These are phyloP conservation scores for Psophocarpus tetragonolobus DNA, from an alignment of 306 rosid genomes.

Conservation along the genomic window DNA sequence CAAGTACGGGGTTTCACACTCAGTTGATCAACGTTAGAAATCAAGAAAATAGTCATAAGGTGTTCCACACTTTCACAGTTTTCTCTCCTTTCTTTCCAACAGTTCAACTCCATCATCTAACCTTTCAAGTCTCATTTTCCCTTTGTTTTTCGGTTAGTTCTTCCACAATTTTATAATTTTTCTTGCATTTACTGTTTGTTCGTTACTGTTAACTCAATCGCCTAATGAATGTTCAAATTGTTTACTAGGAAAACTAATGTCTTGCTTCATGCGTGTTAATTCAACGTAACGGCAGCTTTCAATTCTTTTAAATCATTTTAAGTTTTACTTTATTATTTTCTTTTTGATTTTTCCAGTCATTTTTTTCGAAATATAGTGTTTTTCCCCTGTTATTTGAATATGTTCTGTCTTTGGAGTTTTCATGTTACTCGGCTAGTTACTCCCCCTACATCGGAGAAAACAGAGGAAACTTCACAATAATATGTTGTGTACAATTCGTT, in stretches of 20 bases:
- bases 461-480: no score
- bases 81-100: background rate
- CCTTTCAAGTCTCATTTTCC: background rate
- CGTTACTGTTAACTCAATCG: background rate
- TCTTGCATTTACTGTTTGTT: background rate
- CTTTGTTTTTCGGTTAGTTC: background rate
- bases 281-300: background rate
- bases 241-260: background rate
- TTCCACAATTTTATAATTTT: background rate
- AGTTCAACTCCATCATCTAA: background rate
- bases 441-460: background rate
- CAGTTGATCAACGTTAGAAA: no score
- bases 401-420: conserved; percentile 13
- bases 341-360: background rate
- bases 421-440: no score
- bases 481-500: no score
- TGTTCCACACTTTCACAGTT: conserved; percentile 6
- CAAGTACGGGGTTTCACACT: no score
- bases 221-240: conserved; percentile 2
- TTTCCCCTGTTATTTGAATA: conserved; percentile 6
- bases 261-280: background rate
- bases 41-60: no score
- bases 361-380: conserved; percentile 18
- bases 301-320: background rate
- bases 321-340: background rate